Evolutionary conservation across 2,329 filamentous ascomycete genomes (phyloP).

Genomic region (Pseudopithomyces maydicus): DNA sequence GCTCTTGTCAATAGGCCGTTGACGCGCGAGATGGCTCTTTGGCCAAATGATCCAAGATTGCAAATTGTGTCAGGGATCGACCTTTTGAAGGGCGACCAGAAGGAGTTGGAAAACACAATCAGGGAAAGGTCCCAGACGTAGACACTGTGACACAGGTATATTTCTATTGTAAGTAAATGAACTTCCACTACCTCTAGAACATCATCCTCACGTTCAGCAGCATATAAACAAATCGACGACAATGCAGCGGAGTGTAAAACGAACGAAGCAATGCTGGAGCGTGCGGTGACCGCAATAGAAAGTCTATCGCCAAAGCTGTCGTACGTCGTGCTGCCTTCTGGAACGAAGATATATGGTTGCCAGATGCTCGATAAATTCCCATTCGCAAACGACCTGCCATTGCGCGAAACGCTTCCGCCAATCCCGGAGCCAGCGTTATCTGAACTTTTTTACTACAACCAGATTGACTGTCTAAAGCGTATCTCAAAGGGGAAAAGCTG

Average conservation of each 20-base stretch:
- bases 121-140: constrained; percentile 42
- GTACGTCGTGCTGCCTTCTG: constrained; percentile 41
- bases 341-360: constrained; percentile 48
- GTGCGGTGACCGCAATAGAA: constrained; percentile 42
- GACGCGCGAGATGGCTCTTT: constrained; percentile 37
- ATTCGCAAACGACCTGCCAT: constrained; percentile 34
- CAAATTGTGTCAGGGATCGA: constrained; percentile 49
- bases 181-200: neutral
- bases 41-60: constrained; percentile 43
- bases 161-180: constrained; percentile 39
- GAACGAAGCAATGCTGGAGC: constrained; percentile 46
- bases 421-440: constrained; percentile 43
- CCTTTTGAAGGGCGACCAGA: constrained; percentile 42
- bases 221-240: constrained; percentile 38
- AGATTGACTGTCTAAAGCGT: constrained; percentile 46
- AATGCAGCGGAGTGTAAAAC: constrained; percentile 33
- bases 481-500: constrained; percentile 46
- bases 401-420: constrained; percentile 36
- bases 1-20: constrained; percentile 55
- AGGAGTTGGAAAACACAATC: constrained; percentile 40
- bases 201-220: constrained; percentile 13
- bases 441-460: constrained; percentile 49
- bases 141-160: constrained; percentile 49
- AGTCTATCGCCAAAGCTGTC: constrained; percentile 30
- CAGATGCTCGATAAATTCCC: constrained; percentile 45